Evolutionary conservation across 371 early-diverging fungal genomes (phyloP), one percentile per base, ranked within the genome.

Genomic region (Mucor circinelloides): DNA sequence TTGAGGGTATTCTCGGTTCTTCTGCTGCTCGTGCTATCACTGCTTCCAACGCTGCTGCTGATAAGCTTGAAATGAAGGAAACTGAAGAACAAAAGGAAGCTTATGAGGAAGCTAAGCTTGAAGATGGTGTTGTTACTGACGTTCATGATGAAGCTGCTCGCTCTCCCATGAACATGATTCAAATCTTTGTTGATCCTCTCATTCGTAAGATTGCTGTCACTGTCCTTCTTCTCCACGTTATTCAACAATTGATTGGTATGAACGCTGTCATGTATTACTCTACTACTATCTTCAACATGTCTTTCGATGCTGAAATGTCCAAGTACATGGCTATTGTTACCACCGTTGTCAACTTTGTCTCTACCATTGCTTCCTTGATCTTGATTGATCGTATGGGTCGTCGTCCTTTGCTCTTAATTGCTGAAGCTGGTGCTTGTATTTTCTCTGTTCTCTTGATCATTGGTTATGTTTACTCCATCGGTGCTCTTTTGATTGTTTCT

Each of bases 11-110:
- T 7, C 63, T 68, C 5, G 63, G 68, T 58, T 58, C 58, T 27
- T 25, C 36, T 36, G 63, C 99, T 54, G 96, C 97, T 32, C 90
- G 89, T 69, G 93, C 97, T 25, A 98, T 98, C 59, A 98, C 98
- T 68, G 92, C 95, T 60, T 97, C 97, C 68, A 91, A 96, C 63
- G 97, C 95, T 36, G 96, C 97, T n/a, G 86, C 93, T 7, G 32
- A 19, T 25, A 60, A 50, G 32, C 13, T 13, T 23, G 58, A 57
- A 7, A 46, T 27, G 15, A 48, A 57, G 21, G 56, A 55, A 15
- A 25, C 7, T 13, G 56, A 56, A 19, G 55, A 52, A 28, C 21
- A 54, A 13, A 60, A 60, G 31, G 57, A 55, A 15, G 13, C 2
- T 13, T n/a, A 42, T 12, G 62, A 71, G 10, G 57, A 62, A 30